These are phyloP conservation scores for Papiliotrema fonsecae DNA, from an alignment of 1,284 basidiomycete genomes.

Conservation along the genomic window DNA sequence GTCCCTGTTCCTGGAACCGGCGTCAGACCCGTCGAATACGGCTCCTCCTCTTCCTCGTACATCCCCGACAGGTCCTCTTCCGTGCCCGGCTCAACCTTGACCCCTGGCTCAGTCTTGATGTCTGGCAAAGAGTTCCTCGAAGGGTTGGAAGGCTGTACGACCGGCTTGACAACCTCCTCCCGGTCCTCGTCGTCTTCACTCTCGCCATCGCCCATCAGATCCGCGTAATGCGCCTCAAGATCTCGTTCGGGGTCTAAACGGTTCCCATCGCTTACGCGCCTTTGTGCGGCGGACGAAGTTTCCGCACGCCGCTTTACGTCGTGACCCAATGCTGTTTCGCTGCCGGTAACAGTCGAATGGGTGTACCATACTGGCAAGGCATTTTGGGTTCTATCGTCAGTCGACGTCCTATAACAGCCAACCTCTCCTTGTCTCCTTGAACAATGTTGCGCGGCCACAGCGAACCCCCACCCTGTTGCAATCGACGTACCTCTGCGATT, in stretches of 20 bases:
- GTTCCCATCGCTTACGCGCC: neutral
- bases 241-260: neutral
- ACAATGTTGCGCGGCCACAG: neutral
- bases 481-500: constrained; percentile 58
- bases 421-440: neutral
- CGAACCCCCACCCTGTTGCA: neutral
- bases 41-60: no score
- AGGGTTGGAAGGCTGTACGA: no score
- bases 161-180: constrained; percentile 17
- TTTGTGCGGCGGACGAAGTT: constrained; percentile 2
- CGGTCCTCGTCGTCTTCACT: constrained; percentile 28
- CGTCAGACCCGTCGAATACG: no score
- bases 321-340: constrained; percentile 74
- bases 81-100: constrained; percentile 9
- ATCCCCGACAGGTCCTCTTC: no score
- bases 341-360: constrained; percentile 88
- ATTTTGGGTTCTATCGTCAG: constrained; percentile 73
- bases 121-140: no score
- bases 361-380: constrained; percentile 88
- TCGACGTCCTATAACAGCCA: constrained; percentile 7
- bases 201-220: constrained; percentile 5
- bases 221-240: constrained; percentile 7
- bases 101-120: constrained; percentile 7
- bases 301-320: constrained; percentile 18
- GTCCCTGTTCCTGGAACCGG: no score